Percentiles rank a stretch among this genome's conserved stretches.
Conservation (phyloP, 768 basidiomycete genomes). For the Chlorophyllum brunneum region DNA sequence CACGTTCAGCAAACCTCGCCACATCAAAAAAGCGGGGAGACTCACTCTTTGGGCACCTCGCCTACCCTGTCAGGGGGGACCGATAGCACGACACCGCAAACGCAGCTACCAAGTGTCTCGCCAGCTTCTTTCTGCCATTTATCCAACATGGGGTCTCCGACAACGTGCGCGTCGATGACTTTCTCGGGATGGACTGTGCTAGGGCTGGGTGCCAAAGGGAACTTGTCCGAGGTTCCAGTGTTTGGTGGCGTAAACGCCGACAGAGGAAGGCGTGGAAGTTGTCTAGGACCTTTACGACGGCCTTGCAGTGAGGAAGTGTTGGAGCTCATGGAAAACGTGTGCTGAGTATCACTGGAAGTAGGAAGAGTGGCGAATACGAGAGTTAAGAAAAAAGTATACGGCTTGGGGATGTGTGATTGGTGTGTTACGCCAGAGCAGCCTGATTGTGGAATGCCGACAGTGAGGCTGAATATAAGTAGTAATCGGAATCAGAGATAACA, state of each 20-base stretch:
- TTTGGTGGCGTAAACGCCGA: constrained; percentile 76
- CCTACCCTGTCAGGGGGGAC: constrained; percentile 41
- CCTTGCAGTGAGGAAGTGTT: constrained; percentile 20
- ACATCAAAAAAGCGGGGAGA: constrained; percentile 6
- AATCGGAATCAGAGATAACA: constrained; percentile 6
- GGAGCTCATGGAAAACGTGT: constrained; percentile 17
- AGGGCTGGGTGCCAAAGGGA: constrained; percentile 68
- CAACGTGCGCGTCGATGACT: constrained; percentile 69
- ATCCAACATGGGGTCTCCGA: constrained; percentile 36
- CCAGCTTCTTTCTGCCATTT: constrained; percentile 54
- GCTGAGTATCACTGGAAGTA: constrained; percentile 8
- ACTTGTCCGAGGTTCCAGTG: constrained; percentile 60
- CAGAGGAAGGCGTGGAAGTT: constrained; percentile 66
- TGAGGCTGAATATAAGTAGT: constrained; percentile 1
- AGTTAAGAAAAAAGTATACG: constrained; percentile 1
- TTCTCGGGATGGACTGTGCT: constrained; percentile 57
- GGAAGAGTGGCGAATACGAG: background rate
- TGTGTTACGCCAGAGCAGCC: background rate
- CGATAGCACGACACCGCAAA: constrained; percentile 55
- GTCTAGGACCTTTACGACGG: constrained; percentile 59
- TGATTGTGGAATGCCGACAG: background rate
- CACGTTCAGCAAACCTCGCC: background rate
- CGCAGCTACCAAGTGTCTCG: constrained; percentile 38
- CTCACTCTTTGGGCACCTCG: constrained; percentile 45
- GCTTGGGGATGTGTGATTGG: no score